Conservation (phyloP, 306 rosid genomes). For the Citrullus colocynthis region DNA sequence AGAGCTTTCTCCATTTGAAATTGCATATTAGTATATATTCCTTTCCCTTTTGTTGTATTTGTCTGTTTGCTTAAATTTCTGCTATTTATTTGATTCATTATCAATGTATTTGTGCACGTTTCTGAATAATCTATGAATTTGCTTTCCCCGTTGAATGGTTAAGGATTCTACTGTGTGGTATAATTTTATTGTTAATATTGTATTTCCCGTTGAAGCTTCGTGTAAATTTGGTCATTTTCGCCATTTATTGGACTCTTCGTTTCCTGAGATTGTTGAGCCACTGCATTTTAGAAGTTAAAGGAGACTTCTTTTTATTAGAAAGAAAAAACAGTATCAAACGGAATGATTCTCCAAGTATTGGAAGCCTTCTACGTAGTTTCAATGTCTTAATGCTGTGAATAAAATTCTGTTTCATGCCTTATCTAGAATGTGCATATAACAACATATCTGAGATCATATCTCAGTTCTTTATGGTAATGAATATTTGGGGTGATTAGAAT, state of each 20-base stretch:
- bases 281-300: background rate
- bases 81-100: background rate
- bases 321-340: background rate
- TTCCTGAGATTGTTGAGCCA: background rate
- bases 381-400: background rate
- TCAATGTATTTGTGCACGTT: background rate
- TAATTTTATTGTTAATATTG: background rate
- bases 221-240: background rate
- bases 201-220: background rate
- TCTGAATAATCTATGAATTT: background rate
- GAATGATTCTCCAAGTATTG: background rate
- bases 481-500: background rate
- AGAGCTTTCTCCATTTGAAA: background rate
- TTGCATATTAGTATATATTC: background rate
- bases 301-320: background rate
- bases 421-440: background rate
- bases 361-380: background rate
- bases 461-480: background rate
- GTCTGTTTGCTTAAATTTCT: background rate
- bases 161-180: background rate
- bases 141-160: background rate
- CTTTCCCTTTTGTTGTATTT: background rate
- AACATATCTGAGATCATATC: background rate
- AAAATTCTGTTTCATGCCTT: background rate
- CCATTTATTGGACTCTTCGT: background rate